Percentiles rank a stretch among this genome's conserved stretches.
Conservation (phyloP, 2,329 filamentous ascomycete species). For the Neoscytalidium dimidiatum region DNA sequence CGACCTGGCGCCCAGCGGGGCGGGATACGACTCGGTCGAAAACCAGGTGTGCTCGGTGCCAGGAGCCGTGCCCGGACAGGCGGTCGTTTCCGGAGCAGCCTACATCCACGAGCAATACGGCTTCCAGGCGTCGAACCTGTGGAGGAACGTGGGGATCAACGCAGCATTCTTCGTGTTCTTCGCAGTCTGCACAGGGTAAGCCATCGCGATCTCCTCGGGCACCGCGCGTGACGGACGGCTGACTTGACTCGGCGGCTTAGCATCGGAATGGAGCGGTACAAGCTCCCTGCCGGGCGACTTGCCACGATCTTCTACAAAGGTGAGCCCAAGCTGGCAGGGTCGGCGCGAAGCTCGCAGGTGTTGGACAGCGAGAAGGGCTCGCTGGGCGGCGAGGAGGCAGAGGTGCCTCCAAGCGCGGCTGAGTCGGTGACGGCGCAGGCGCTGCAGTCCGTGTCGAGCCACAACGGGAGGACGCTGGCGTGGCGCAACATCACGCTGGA, state of each 20-base stretch:
- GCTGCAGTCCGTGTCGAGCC: too few species aligned
- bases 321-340: not conserved
- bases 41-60: not conserved
- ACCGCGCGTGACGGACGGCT: not conserved
- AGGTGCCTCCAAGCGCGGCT: not conserved
- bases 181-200: not conserved
- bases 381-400: not conserved
- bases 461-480: too few species aligned
- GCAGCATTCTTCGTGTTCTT: not conserved
- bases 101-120: not conserved
- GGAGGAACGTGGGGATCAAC: constrained; percentile 31
- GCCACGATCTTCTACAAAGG: not conserved
- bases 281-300: not conserved
- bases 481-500: too few species aligned
- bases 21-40: not conserved
- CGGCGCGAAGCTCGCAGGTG: not conserved
- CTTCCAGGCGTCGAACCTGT: not conserved
- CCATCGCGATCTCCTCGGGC: not conserved
- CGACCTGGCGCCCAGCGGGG: not conserved
- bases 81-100: not conserved
- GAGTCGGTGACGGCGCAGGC: not conserved
- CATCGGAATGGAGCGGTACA: not conserved
- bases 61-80: not conserved
- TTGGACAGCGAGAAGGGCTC: not conserved
- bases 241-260: not conserved